A percentile compares a stretch with the other conserved stretches of the same genome.
Conservation (phyloP, 192 early-diverging fungal species). For the Piromyces sp. region DNA sequence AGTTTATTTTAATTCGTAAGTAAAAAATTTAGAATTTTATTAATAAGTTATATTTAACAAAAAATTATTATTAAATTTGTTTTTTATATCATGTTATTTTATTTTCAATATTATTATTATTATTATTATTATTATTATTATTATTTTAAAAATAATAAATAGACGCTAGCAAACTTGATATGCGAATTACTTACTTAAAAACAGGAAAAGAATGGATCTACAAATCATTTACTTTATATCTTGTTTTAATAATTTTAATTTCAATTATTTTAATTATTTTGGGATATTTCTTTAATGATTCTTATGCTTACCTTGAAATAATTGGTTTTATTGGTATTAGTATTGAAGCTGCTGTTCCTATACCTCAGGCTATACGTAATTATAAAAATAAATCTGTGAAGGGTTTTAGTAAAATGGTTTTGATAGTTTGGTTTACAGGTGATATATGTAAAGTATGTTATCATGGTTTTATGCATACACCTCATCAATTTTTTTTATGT, state of each 20-base stretch:
- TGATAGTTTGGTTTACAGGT: background rate
- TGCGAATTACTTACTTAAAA: background rate
- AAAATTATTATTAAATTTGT: too few species aligned
- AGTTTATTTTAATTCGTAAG: background rate
- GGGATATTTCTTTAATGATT: background rate
- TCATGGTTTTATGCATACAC: background rate
- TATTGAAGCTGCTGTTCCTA: background rate
- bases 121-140: background rate
- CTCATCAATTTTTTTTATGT: background rate
- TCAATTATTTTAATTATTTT: background rate
- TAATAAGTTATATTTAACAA: too few species aligned
- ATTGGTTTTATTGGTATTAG: background rate
- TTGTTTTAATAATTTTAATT: background rate
- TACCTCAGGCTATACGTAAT: background rate
- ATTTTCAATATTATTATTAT: background rate
- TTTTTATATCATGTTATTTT: too few species aligned
- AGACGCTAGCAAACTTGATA: background rate
- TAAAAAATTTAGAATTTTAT: background rate
- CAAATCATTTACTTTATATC: background rate
- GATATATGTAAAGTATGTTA: background rate
- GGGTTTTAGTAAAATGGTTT: background rate
- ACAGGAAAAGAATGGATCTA: background rate
- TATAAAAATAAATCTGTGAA: background rate
- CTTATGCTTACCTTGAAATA: background rate
- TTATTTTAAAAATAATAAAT: background rate